Evolutionary conservation across 768 basidiomycete genomes (phyloP).

Genomic region (Butyriboletus loyo): DNA sequence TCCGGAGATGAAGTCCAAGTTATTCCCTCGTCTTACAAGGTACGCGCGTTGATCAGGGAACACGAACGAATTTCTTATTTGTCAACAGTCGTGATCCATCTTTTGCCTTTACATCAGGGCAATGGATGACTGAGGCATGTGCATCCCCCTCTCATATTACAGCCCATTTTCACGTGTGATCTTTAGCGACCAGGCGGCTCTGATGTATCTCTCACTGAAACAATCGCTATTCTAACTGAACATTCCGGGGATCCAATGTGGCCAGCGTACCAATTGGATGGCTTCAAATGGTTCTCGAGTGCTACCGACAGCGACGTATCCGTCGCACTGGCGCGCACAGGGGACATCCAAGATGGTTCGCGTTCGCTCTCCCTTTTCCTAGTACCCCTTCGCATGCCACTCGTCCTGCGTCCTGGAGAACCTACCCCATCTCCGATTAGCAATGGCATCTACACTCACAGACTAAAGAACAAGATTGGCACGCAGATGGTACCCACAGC

Average conservation of each 20-base stretch:
- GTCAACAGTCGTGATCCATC: conserved; percentile 55
- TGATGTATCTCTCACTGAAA: conserved; percentile 73
- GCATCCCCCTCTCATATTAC: background rate
- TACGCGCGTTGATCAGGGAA: conserved; percentile 17
- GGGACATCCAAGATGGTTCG: conserved; percentile 51
- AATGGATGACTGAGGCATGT: conserved; percentile 80
- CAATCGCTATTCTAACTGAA: conserved; percentile 45
- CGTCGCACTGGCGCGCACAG: conserved; percentile 72
- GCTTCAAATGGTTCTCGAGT: conserved; percentile 84
- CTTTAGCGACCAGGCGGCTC: conserved; percentile 66
- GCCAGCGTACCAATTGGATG: conserved; percentile 54
- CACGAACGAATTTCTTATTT: background rate
- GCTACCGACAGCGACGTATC: conserved; percentile 75
- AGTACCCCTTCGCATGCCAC: conserved; percentile 56
- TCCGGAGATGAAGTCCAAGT: conserved; percentile 51
- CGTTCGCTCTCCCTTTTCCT: conserved; percentile 72
- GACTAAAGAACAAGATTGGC: conserved; percentile 77
- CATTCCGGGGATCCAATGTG: conserved; percentile 39
- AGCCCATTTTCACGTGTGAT: background rate
- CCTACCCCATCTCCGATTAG: conserved; percentile 45
- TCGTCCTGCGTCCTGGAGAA: conserved; percentile 41
- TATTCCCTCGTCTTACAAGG: conserved; percentile 63
- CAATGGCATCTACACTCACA: conserved; percentile 68
- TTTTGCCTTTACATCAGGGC: conserved; percentile 66
- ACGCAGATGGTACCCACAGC: conserved; percentile 74